phyloP scores from a whole-genome alignment of 768 basidiomycete genomes.

The Podaxis sp. region DNA sequence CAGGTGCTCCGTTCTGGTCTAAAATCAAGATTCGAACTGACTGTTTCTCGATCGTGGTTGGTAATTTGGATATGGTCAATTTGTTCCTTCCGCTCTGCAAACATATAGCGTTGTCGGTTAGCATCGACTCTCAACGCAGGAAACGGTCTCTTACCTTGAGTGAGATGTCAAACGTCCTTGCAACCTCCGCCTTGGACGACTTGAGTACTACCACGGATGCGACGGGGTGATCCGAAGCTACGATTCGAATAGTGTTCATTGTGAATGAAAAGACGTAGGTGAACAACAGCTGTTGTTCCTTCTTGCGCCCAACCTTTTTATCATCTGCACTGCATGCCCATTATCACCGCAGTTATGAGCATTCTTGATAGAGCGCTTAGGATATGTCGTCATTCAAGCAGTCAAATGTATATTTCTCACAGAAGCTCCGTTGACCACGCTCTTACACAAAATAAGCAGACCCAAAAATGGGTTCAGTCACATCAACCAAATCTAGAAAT shows the following conservation, averaged over 20 bases:
- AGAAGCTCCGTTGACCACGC: neutral
- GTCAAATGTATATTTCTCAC: neutral
- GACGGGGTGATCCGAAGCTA: constrained; percentile 43
- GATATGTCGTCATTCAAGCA: neutral
- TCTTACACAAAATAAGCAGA: neutral
- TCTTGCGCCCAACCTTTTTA: neutral
- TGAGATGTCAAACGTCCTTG: constrained; percentile 45
- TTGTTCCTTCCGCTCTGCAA: constrained; percentile 52
- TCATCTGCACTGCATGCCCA: neutral
- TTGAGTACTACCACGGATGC: constrained; percentile 59
- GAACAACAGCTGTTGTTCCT: neutral
- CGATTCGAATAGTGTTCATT: constrained; percentile 6
- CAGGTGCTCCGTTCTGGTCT: constrained; percentile 31
- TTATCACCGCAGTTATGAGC: neutral
- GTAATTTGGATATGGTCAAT: constrained; percentile 46
- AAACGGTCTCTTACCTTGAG: constrained; percentile 40
- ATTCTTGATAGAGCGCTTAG: neutral
- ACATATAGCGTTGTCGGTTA: neutral
- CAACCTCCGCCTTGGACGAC: constrained; percentile 55
- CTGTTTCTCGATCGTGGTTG: constrained; percentile 49
- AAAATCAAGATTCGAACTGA: constrained; percentile 54
- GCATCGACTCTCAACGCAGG: neutral
- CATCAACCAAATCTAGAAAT: too few relatives aligned
- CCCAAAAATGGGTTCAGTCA: too few relatives aligned
- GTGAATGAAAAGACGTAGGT: neutral